Base-by-base conservation (phyloP, 495 filamentous ascomycete genomes). In the Trichocladium antarcticum region DNA sequence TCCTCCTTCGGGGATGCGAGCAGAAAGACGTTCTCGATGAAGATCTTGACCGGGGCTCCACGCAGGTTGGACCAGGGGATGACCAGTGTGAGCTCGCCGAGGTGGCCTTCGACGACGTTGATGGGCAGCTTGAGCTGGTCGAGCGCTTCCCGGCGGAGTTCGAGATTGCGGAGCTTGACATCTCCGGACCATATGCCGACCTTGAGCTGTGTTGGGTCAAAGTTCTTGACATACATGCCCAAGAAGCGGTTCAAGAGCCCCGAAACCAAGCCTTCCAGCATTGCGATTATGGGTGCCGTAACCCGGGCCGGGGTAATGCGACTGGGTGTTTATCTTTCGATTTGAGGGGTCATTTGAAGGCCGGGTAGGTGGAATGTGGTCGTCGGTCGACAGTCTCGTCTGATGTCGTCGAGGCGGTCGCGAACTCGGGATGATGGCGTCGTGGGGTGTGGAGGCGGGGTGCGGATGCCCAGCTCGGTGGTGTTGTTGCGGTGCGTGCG, bases 201-300 rank as follows among this genome's bases (percentile, higher is more conserved):
- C 61, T 96, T 96, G 40, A 98, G 77, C 71, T 98, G 92, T 55
- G 82, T 85, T 16, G 89, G 83, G 65, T 98, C 90, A 62, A 98
- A 97, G 66, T 98, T 98, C 74, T 92, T 89, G 63, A 98, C 88
- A 71, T 97, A 97, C 81, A 97, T 95, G 72, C 93, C 93, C 79
- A 98, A 69, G 69, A 97, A 95, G 68, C 93, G 86, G 71, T 98
- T 98, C 59, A 98, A 82, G 71, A 98, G 74, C 65, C 88, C 93
- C 55, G 92, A 87, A 53, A 81, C 78, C 47, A 82, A 67, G 55
- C 78, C 78, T 73, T 82, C 78, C 61, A 82, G 64, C 78, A 82
- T 82, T 49, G 54, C 65, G 65, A 53, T 47, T 43, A 59, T 51
- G 49, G 57, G 56, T 60, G 74, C 75, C 74, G 72, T 77, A 42